Base-by-base conservation (phyloP, 495 filamentous ascomycete genomes). In the Penicillium diatomitis region DNA sequence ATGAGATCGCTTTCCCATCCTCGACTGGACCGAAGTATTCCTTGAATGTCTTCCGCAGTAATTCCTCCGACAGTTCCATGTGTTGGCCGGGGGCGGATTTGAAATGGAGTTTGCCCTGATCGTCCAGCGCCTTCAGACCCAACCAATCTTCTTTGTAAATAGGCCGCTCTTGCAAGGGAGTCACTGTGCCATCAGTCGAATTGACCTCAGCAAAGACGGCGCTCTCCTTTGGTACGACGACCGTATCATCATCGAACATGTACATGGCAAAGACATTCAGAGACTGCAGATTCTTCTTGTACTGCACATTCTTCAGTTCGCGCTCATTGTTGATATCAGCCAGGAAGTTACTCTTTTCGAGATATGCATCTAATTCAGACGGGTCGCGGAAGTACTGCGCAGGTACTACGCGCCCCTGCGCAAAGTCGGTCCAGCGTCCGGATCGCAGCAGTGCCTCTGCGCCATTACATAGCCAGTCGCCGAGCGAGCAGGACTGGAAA, bases 321-420 rank as follows among this genome's bases (percentile, higher is more conserved):
- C 94, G 76, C 78, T 97, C 92, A 61, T 96, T 96, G 68, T 99
- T 99, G 66, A 97, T 83, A 65, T 97, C 91, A n/a, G 91, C 92
- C n/a, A 99, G 73, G 65, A 91, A 96, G 59, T 90, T 94, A 61
- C 87, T 92, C 62, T 83, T 52, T 57, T 86, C 82, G 11, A 96
- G 74, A 63, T 96, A 98, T 32, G 66, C 59, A 4, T 84, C 83
- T 47, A 87, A 65, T 52, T 88, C 78, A 2, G 66, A 71, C 0
- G 84, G 82, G 56, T 92, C 80, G 28, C 91, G 83, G 72, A 84
- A 97, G 66, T 99, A 99, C 70, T 99, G 92, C 44, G 94, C 94
- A 0, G 92, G 92, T 4, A 98, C 88, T 5, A 98, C 71, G 29
- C 73, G 76, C 43, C 68, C 69, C 74, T 98, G 92, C 12, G 88